Base-by-base conservation (phyloP, 2,329 filamentous ascomycete genomes). In the Epichloe festucae region DNA sequence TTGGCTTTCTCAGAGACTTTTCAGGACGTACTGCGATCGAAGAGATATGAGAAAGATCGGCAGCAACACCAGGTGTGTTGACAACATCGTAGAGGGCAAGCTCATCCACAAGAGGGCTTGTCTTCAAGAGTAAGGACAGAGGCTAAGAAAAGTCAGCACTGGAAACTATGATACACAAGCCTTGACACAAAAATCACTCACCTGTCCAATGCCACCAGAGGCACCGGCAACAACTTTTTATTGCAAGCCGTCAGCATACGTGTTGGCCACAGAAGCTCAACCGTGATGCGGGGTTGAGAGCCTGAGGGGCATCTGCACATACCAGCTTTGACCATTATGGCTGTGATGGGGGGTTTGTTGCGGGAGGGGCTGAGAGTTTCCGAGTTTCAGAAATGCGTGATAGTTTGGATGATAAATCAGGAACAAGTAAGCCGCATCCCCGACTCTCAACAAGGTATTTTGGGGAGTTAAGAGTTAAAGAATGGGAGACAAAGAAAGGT, bases 1-100 rank as follows among this genome's bases (percentile, higher is more conserved):
- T 31, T 11, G 35, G 46, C n/a, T n/a, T 27, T 41, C 49, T 11
- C 56, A 54, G 52, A 54, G 41, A 51, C 31, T 17, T 5, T 36
- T 44, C 27, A 8, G 8, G 46, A 42, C 75, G 69, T 69, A 84
- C 87, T 58, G 93, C 91, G 62, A 81, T 79, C 56, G 89, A 88
- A 54, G 91, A 95, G 73, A 98, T 97, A 79, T 98, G 93, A 55
- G 90, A 96, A 55, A 98, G 83, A 70, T 98, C 93, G 65, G 91
- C 84, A 59, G 90, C 88, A 66, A 98, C 93, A 72, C 93, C 93
- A 62, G 89, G 90, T 48, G 89, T 94, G 81, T 97, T 96, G 72
- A 97, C 91, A 60, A 98, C 90, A 95, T 98, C 93, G 78, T 96
- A 98, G 63, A 98, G 87, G 55, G 89, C 79, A 63, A 98, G 87